Evolutionary conservation across 768 basidiomycete species (phyloP), one percentile per base, ranked within the genome.

Genomic region (Suillus variegatus): DNA sequence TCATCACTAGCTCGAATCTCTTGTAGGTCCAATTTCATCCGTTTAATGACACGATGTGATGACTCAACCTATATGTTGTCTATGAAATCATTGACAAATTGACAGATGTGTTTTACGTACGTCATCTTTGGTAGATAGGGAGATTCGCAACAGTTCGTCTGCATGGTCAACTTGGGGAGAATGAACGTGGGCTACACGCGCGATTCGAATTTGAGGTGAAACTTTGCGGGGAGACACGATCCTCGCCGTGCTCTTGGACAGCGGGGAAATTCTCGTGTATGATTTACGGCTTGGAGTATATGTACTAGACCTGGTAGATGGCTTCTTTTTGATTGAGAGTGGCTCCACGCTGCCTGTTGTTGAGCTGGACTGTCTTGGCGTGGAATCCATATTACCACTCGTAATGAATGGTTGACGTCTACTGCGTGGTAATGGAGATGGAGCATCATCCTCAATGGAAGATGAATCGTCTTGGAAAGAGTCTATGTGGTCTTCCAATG

Each of bases 311-410:
- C 87, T 85, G 35, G 87, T 80, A 8, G 91, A 91, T 6, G 84
- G 81, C 75, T 92, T 93, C 81, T 95, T 94, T 82, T 89, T 93
- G 75, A 95, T 94, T 2, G 89, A 91, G 65, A 95, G 79, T 8
- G 93, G 93, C 71, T 92, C 92, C 25, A 94, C 82, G 32, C 78
- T 81, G 63, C 76, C 64, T 40, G 82, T 76, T 32, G 78, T 76
- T 64, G 78, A 70, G 41, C 72, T 67, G 66, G 72, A 64, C 18
- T 70, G 72, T 69, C 82, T 87, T 10, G 89, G 87, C 0, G 84
- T 87, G 35, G 80, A 73, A 36, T 90, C 88, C 14, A 75, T 77
- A 70, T 86, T 88, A 40, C 75, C 80, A 25, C 81, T 80, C 1
- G 82, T 83, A 62, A 84, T 82, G 68, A 92, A 87, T 22, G 88